Base-by-base conservation (phyloP, 306 rosid species). In the Betula pendula region DNA sequence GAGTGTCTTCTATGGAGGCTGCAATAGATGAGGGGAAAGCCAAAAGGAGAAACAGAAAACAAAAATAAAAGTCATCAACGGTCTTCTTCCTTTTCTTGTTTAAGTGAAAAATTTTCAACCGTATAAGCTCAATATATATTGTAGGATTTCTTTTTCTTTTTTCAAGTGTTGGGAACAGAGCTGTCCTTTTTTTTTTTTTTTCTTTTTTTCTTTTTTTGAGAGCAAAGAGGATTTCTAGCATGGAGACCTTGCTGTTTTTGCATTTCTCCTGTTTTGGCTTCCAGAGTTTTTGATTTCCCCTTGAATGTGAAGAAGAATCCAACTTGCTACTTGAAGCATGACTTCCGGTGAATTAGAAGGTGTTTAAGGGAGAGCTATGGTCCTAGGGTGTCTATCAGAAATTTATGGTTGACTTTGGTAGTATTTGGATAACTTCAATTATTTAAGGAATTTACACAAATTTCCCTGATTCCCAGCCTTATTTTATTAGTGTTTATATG, bases 61-160 rank as follows among this genome's bases (percentile, higher is more conserved):
- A 56, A 60, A 29, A 2, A 11, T 29, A 5, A 60, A 60, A 60
- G 13, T 60, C 17, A 0, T 14, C 10, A 14, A 12, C 35, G 5
- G 8, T 59, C 19, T 5, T n/a, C 6, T n/a, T 17, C 60, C 6
- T 9, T 20, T 20, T 8, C 13, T 53, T 25, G 19, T 27, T 14
- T 25, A 22, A 38, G 42, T 38, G 42, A 38, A 38, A 56, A 22
- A 6, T 8, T 56, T 25, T 55, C 10, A 55, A 59, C 67, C 15
- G 8, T 13, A 14, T 25, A 16, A 25, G 42, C 67, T 60, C 67
- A 60, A 25, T 59, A 59, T 17, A 59, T 15, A 25, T 29, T 59
- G 67, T 59, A 27, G 40, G 40, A 59, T 59, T 59, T 27, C 67
- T 59, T 59, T 59, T 59, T 59, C 25, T 27, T 59, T 27, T 29